Base-by-base conservation (phyloP, 2,329 filamentous ascomycete species). In the Teratosphaeria pseudoeucalypti region DNA sequence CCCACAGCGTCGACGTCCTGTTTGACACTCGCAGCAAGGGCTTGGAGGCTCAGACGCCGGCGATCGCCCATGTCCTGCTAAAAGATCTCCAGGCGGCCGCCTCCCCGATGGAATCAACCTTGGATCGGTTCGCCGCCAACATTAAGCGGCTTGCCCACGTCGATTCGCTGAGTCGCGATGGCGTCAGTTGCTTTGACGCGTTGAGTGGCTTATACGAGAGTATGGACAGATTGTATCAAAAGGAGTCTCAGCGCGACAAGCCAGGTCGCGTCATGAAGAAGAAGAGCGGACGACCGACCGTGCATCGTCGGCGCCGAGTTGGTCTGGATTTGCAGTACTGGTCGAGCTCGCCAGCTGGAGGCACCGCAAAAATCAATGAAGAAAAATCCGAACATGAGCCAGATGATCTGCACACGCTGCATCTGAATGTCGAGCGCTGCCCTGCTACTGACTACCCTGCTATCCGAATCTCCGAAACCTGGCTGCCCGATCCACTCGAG, bases 241-340 rank as follows among this genome's bases (percentile, higher is more conserved):
- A 88, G 78, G 89, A 94, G 69, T 75, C 86, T 61, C 78, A 82
- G 59, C 81, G 78, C 62, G 71, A 65, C 9, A 63, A 60, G 43
- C 56, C 79, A 52, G 75, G 79, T n/a, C 75, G 81, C 56, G 85
- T 84, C 54, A 81, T 90, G 72, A 90, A 87, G 70, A 83, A 82
- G 59, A 84, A 81, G 63, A 87, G 88, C 69, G 89, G 89, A 1
- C 79, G 79, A 34, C 89, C 89, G 0, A 76, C 80, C 34, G 87
- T 92, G 81, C 88, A 94, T 72, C 80, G 81, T 14, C 79, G 84
- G 56, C 80, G 81, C 26, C 82, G 81, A 56, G 76, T 92, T 29
- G 90, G 90, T 0, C 75, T 92, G 59, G 84, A 82, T 55, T 67
- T 94, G 47, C 86, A 90, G 64, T 95, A 92, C 71, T 94, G 89